phyloP scores from a whole-genome alignment of 768 basidiomycete genomes.

The Saitozyma podzolica region DNA sequence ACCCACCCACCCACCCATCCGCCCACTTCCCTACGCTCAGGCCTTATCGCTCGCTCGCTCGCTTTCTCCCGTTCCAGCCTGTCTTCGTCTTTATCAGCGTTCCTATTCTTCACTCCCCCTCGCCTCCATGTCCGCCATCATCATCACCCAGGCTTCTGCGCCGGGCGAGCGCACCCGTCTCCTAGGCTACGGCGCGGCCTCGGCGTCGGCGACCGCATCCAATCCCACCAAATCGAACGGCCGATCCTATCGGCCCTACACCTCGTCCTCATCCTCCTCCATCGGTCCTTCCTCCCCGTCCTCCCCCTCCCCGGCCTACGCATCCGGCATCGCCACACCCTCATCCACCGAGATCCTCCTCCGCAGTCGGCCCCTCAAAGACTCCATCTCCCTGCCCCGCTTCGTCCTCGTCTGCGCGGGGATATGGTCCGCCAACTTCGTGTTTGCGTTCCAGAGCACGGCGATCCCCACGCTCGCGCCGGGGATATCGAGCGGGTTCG shows the following conservation, averaged over 20 bases:
- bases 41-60: no score
- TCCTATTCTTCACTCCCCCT: no score
- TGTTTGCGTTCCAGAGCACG: conserved; percentile 49
- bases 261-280: not conserved
- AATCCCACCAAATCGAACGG: not conserved
- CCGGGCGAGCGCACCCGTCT: conserved; percentile 10
- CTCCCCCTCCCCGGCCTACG: not conserved
- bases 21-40: no score
- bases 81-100: no score
- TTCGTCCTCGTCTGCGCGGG: conserved; percentile 32
- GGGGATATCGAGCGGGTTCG: conserved; percentile 33
- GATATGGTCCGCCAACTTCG: conserved; percentile 47
- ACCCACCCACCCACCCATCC: no score
- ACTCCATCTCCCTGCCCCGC: conserved; percentile 22
- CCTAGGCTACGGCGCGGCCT: conserved; percentile 1
- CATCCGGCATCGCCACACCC: not conserved
- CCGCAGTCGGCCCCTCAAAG: conserved; percentile 31
- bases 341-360: conserved; percentile 3
- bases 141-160: conserved; percentile 26
- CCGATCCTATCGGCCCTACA: no score
- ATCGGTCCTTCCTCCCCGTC: not conserved
- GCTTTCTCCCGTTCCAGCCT: no score
- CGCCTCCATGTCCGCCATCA: conserved; percentile 36
- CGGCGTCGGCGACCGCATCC: not conserved
- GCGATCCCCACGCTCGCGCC: conserved; percentile 50